Base-by-base conservation (phyloP, 2,329 filamentous ascomycete genomes). In the Penicillium sp. region DNA sequence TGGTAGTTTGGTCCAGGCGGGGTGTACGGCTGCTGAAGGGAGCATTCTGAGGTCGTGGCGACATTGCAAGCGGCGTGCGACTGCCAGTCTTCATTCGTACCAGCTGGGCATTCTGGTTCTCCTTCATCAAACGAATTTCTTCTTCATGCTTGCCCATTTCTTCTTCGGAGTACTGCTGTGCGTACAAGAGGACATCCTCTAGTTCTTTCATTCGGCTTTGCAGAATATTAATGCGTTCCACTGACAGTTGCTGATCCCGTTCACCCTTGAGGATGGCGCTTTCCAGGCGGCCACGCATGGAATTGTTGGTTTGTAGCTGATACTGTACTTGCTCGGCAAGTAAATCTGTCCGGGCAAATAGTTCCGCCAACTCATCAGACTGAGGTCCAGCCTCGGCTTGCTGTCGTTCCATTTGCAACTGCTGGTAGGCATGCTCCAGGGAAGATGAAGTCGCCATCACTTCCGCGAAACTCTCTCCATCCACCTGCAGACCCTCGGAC, bases 161-260 rank as follows among this genome's bases (percentile, higher is more conserved):
- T 45, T 93, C 92, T 71, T 99, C 94, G 0, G 91, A 93, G 18
- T 89, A 84, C 52, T 91, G 87, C 72, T 97, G 93, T 1, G 93
- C 91, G 18, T 85, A 77, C 50, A 95, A 81, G 19, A 99, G 84
- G 64, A 88, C 85, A 57, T 97, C 92, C 71, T 97, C 94, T 47
- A 97, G 85, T 14, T 79, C 76, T 65, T 89, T 91, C 52, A 99
- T 87, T 54, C 87, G 88, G 58, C 83, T 83, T 71, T 97, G 92
- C 71, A 97, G 85, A 51, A 87, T 83, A 52, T 90, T 90, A 70
- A 99, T 96, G 66, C 90, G 89, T 48, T 86, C 82, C 13, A 89
- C 89, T 58, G 92, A 95, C 55, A 86, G 78, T 67, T 87, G 87
- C 71, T 96, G 92, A 65, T 94, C 91, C 28, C 83, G 81, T 66